phyloP scores from a whole-genome alignment of 805 yeast species.

The Schwanniomyces sp. region DNA sequence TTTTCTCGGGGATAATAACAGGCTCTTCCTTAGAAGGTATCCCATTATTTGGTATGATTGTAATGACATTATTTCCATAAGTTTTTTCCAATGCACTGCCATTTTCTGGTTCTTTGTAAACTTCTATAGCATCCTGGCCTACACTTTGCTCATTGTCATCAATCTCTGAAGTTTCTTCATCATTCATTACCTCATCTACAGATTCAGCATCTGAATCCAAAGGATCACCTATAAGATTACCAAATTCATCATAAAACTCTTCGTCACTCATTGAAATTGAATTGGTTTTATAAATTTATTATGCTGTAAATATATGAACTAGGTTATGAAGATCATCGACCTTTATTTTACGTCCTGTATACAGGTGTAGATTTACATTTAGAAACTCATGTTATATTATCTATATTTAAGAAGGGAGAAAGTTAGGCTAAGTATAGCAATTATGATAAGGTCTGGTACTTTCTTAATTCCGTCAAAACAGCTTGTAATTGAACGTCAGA shows the following conservation, averaged over 20 bases:
- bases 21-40: conserved; percentile 61
- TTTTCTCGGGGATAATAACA: conserved; percentile 53
- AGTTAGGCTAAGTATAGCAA: background rate
- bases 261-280: conserved; percentile 50
- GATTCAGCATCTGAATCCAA: conserved; percentile 48
- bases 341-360: background rate
- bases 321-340: background rate
- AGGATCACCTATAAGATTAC: conserved; percentile 60
- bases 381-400: background rate
- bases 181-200: conserved; percentile 1
- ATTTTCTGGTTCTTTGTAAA: conserved; percentile 9
- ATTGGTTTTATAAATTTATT: background rate
- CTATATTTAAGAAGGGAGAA: background rate
- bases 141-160: background rate
- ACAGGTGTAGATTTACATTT: background rate
- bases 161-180: conserved; percentile 2
- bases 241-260: conserved; percentile 79
- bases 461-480: conserved; percentile 81
- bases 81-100: conserved; percentile 3
- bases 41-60: conserved; percentile 21
- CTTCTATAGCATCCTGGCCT: conserved; percentile 9
- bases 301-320: background rate
- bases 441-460: conserved; percentile 43
- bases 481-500: conserved; percentile 86
- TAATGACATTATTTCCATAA: conserved; percentile 53